phyloP scores from a whole-genome alignment of 495 filamentous ascomycete species.

The Penicillium egyptiacum region DNA sequence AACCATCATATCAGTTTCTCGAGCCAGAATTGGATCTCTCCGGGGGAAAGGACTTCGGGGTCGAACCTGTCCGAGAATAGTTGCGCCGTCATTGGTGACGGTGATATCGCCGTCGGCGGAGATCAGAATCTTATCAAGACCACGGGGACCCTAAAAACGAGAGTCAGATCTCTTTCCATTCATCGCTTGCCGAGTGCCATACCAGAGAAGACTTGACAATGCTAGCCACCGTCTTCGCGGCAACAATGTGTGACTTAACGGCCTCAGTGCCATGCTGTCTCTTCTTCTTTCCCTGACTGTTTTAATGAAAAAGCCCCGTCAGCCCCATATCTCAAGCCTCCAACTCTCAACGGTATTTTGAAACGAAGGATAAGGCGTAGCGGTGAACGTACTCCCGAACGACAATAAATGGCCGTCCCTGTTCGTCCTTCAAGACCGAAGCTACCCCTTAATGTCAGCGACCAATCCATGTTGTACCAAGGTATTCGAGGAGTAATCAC shows the following conservation, averaged over 20 bases:
- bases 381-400: conserved; percentile 84
- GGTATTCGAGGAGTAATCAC: conserved; percentile 35
- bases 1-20: conserved; percentile 21
- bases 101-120: conserved; percentile 99
- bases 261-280: conserved; percentile 94
- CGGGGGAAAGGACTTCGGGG: conserved; percentile 13
- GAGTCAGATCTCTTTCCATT: conserved; percentile 21
- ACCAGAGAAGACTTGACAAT: conserved; percentile 95
- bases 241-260: conserved; percentile 96
- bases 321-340: neutral
- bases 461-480: conserved; percentile 1
- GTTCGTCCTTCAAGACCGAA: conserved; percentile 84
- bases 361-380: conserved; percentile 15
- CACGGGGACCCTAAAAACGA: conserved; percentile 71
- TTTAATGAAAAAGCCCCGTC: conserved; percentile 20
- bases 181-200: conserved; percentile 17
- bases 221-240: conserved; percentile 90
- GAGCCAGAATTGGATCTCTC: neutral
- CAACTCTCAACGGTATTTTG: conserved; percentile 3
- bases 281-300: conserved; percentile 96
- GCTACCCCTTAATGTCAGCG: conserved; percentile 50
- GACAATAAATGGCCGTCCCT: conserved; percentile 95
- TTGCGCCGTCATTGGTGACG: conserved; percentile 98
- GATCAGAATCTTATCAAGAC: conserved; percentile 98
- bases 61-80: conserved; percentile 81